These are phyloP conservation scores for Aspergillus mulundensis DNA, from an alignment of 495 filamentous ascomycete genomes.

Conservation along the genomic window DNA sequence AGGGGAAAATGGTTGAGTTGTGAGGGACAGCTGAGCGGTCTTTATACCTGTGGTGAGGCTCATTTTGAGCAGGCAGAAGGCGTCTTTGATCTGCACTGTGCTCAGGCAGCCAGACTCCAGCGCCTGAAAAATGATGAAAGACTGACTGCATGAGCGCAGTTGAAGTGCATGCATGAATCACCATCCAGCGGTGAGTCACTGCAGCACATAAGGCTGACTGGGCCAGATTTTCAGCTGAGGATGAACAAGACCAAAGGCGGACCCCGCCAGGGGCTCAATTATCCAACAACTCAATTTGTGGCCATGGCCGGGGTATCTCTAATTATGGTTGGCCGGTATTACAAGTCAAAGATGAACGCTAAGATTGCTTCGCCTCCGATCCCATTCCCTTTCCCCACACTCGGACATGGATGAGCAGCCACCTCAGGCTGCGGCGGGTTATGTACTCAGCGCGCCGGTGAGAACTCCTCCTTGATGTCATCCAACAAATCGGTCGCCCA, in stretches of 20 bases:
- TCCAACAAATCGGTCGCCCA: conserved; percentile 36
- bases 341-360: background rate
- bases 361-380: background rate
- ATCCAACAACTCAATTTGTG: background rate
- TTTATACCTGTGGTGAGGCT: background rate
- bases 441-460: background rate
- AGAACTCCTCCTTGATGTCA: conserved; percentile 33
- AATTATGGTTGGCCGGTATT: background rate
- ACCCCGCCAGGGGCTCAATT: background rate
- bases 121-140: background rate
- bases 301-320: conserved; percentile 11
- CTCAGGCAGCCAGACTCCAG: background rate
- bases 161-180: background rate
- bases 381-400: background rate
- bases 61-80: background rate
- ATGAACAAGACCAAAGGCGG: background rate
- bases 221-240: background rate
- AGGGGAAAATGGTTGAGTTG: too few species aligned
- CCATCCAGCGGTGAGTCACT: background rate
- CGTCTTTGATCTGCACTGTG: too few species aligned
- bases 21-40: too few species aligned
- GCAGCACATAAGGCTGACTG: conserved; percentile 1
- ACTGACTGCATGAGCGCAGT: background rate
- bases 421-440: background rate
- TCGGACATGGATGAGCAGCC: background rate